phyloP scores from a whole-genome alignment of 2,329 filamentous ascomycete species.

The Aureobasidium subglaciale region DNA sequence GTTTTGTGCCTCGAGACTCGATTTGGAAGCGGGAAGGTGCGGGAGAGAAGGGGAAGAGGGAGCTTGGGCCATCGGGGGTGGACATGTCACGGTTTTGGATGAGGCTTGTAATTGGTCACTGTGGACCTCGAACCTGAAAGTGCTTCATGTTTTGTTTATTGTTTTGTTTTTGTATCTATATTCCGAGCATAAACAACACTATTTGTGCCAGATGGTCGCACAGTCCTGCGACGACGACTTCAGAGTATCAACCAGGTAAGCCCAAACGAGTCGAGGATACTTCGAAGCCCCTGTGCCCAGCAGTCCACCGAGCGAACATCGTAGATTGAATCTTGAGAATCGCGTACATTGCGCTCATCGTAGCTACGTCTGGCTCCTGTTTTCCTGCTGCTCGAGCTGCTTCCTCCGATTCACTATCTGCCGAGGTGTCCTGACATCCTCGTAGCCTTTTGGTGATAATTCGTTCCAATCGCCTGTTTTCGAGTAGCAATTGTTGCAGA shows the following conservation, averaged over 20 bases:
- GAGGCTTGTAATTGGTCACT: neutral
- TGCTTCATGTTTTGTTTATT: neutral
- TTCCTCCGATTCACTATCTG: neutral
- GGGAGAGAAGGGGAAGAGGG: neutral
- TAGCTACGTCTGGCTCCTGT: no score
- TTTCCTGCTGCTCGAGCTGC: no score
- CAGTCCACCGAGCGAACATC: no score
- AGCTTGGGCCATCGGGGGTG: slow-evolving; percentile 3
- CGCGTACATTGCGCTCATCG: no score
- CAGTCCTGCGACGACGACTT: no score
- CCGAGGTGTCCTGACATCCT: neutral
- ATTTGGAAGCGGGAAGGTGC: neutral
- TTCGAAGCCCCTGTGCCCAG: no score
- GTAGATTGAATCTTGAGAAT: no score
- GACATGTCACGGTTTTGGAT: neutral
- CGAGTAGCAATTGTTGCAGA: neutral
- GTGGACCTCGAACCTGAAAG: no score
- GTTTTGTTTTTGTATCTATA: neutral
- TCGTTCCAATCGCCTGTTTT: neutral
- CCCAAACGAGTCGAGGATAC: no score
- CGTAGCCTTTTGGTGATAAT: neutral
- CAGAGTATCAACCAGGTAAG: no score
- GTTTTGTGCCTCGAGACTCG: neutral
- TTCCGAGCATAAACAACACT: no score
- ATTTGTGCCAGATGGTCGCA: no score